phyloP scores from a whole-genome alignment of 1,139 yeast species.

The Pichia sp. region DNA sequence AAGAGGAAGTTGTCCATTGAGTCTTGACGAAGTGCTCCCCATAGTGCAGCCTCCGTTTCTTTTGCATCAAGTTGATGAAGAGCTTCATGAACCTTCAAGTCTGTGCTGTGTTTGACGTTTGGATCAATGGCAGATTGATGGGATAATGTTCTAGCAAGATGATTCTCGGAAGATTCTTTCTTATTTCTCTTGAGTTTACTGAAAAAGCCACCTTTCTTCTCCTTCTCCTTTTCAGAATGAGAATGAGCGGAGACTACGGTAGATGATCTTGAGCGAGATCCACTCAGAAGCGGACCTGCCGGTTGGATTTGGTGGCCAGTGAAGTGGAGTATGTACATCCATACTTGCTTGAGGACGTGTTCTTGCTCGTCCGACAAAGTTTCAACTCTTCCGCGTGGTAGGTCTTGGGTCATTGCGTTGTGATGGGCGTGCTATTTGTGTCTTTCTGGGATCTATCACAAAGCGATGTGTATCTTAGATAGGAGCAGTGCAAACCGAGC shows the following conservation, averaged over 20 bases:
- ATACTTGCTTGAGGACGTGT: constrained; percentile 59
- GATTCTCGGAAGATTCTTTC: constrained; percentile 8
- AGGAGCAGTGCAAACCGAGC: no score
- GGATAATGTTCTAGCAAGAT: constrained; percentile 14
- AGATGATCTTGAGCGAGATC: constrained; percentile 11
- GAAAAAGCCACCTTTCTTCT: constrained; percentile 25
- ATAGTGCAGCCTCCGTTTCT: constrained; percentile 40
- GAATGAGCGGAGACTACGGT: constrained; percentile 2
- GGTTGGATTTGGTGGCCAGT: constrained; percentile 41
- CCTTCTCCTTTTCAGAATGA: constrained; percentile 15
- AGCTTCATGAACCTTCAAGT: constrained; percentile 20
- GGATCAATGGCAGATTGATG: constrained; percentile 22
- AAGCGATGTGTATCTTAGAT: no score
- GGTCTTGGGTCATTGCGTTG: constrained; percentile 2
- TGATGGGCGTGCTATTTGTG: constrained; percentile 2
- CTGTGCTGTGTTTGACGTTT: constrained; percentile 22
- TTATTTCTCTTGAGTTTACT: constrained; percentile 19
- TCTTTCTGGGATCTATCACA: no score
- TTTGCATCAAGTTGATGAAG: constrained; percentile 37
- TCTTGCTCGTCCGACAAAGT: constrained; percentile 60
- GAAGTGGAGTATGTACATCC: constrained; percentile 59
- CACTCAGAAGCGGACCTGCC: constrained; percentile 18
- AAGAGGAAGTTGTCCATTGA: constrained; percentile 63
- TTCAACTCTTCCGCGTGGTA: constrained; percentile 47
- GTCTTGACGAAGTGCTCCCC: constrained; percentile 56